Percentiles rank a stretch among this genome's conserved stretches.
These are phyloP conservation scores for Eremothecium cymbalariae DNA, from an alignment of 1,139 yeast species.

Conservation along the genomic window DNA sequence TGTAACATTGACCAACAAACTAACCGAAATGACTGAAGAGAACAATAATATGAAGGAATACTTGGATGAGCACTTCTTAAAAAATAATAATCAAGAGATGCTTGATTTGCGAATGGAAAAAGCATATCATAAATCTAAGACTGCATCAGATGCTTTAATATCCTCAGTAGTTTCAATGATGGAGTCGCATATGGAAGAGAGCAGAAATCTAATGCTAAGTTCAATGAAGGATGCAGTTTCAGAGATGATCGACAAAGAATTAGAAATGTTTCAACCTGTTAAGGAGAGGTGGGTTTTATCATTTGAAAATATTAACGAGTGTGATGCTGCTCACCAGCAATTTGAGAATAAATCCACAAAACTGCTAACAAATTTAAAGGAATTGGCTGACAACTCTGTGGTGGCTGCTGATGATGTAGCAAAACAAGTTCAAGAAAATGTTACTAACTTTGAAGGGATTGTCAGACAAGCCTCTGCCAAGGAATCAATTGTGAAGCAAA, in stretches of 20 bases:
- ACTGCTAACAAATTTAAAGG: conserved; percentile 15
- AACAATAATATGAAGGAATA: conserved; percentile 32
- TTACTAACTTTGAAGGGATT: conserved; percentile 14
- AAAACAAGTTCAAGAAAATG: conserved; percentile 15
- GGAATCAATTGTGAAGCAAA: conserved; percentile 13
- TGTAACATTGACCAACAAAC: conserved; percentile 18
- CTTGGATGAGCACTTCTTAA: conserved; percentile 31
- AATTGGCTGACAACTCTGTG: conserved; percentile 8
- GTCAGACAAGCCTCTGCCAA: conserved; percentile 11
- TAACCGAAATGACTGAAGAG: conserved; percentile 30
- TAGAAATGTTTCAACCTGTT: conserved; percentile 27
- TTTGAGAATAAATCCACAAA: conserved; percentile 21
- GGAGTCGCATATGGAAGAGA: conserved; percentile 26
- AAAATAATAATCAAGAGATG: conserved; percentile 29
- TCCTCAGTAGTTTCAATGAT: conserved; percentile 22
- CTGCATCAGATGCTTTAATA: conserved; percentile 27
- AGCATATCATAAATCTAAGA: conserved; percentile 27
- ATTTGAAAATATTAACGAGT: conserved; percentile 30
- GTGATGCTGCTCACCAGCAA: conserved; percentile 30
- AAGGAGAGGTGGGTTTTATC: conserved; percentile 32
- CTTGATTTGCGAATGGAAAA: conserved; percentile 24
- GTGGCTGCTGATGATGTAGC: conserved; percentile 13
- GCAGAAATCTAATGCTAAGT: conserved; percentile 25
- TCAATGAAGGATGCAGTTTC: conserved; percentile 28
- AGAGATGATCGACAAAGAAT: conserved; percentile 31